Evolutionary conservation across 352 stramenopile species (phyloP).

Genomic region (Phytophthora citricola): DNA sequence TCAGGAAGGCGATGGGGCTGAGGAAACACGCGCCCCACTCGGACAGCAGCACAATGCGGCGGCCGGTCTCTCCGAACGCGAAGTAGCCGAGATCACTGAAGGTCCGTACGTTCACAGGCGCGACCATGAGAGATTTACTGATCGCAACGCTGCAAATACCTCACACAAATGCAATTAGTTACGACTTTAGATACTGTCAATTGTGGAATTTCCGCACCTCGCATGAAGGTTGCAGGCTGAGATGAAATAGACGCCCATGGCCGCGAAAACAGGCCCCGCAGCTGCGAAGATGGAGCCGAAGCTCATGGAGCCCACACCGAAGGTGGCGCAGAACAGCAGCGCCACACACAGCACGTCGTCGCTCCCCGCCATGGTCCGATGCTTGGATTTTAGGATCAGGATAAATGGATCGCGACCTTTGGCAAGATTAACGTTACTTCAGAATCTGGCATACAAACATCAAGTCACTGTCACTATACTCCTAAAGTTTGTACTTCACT

Average conservation of each 20-base stretch:
- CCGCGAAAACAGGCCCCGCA: conserved; percentile 59
- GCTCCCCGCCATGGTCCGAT: conserved; percentile 21
- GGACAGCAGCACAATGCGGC: conserved; percentile 55
- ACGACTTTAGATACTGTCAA: background rate
- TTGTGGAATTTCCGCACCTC: conserved; percentile 31
- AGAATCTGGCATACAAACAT: too few relatives aligned
- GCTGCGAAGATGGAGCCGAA: conserved; percentile 73
- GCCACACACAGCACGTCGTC: conserved; percentile 69
- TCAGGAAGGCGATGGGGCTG: conserved; percentile 76
- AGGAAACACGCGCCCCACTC: conserved; percentile 71
- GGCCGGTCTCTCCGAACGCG: conserved; percentile 58
- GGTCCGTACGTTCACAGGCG: conserved; percentile 61
- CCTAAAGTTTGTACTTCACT: too few relatives aligned
- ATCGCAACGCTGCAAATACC: conserved; percentile 47
- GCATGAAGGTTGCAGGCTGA: conserved; percentile 82
- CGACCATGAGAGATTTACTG: conserved; percentile 63
- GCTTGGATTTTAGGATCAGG: background rate
- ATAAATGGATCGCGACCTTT: conserved; percentile 28
- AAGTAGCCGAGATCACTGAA: conserved; percentile 80
- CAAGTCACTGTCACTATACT: too few relatives aligned
- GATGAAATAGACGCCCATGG: conserved; percentile 74
- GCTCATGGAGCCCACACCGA: conserved; percentile 77
- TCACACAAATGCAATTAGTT: too few relatives aligned
- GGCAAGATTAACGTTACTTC: too few relatives aligned
- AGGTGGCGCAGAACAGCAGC: conserved; percentile 79